Base-by-base conservation (phyloP, 176 grass and related monocot species). In the Aegilops longissima region DNA sequence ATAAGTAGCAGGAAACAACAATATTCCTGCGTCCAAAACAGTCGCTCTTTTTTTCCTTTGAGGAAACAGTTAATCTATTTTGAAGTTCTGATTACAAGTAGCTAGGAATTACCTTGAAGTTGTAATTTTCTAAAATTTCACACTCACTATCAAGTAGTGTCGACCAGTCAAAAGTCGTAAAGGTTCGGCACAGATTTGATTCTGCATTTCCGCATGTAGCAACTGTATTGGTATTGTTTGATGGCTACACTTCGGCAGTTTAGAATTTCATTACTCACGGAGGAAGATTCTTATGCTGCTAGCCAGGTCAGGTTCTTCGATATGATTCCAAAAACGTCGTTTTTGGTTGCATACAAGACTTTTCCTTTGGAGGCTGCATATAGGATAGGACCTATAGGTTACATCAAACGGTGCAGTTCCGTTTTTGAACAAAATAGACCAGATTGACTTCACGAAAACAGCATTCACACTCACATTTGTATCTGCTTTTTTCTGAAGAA, bases 301-400 rank as follows among this genome's bases (percentile, higher is more conserved):
- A 12, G 20, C 52, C 75, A 54, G 63, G 20, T 38, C 24, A 49
- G 51, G 61, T 49, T 58, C 49, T 27, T 49, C 5, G 63, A 38
- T 30, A 76, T 33, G 36, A 67, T 47, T 84, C 85, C 89, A 80
- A 84, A 87, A 56, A 73, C 35, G 35, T 87, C 84, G 42, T 33
- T 84, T 31, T 59, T 7, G 54, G 54, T 59, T 59, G 54, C 18
- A 59, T 59, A 21, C 1, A 58, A 6, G 54, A 59, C 54, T 21
- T 59, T 59, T 59, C 18, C 54, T 21, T 59, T 54, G 51, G 16
- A 59, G 54, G 0, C 3, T 59, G 54, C 54, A 59, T 59, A 3
- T 20, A 58, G 17, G 17, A 21, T 13, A 27, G 2, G 14, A 1
- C 29, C 16, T 21, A 33, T 0, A 54, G 34, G 21, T 34, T 49